A percentile compares a stretch with the other conserved stretches of the same genome.
phyloP scores from a whole-genome alignment of 2,329 filamentous ascomycete species.

The Fusarium compactum region DNA sequence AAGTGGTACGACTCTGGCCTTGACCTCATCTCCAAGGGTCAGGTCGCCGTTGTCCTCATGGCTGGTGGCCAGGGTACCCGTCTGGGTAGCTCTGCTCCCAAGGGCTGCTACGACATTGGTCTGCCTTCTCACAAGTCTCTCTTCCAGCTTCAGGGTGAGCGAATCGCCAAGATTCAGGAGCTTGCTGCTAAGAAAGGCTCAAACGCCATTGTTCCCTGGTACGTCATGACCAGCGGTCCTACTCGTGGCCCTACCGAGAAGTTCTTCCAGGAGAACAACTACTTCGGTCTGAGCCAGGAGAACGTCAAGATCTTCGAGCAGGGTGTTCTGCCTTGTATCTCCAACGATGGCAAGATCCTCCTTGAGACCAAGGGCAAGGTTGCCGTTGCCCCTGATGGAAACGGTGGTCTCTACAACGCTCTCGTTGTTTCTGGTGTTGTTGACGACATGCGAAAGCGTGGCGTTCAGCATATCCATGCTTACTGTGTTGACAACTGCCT shows the following conservation, averaged over 20 bases:
- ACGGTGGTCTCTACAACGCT: constrained; percentile 96
- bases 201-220: constrained; percentile 86
- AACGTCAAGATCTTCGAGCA: constrained; percentile 97
- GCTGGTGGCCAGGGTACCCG: constrained; percentile 96
- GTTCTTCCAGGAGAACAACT: constrained; percentile 90
- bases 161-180: constrained; percentile 87
- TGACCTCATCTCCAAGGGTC: constrained; percentile 81
- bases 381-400: constrained; percentile 95
- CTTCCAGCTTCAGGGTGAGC: constrained; percentile 97
- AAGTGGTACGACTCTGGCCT: constrained; percentile 87
- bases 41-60: constrained; percentile 91
- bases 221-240: constrained; percentile 98
- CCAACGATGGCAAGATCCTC: constrained; percentile 96
- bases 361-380: constrained; percentile 91
- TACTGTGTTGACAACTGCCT: constrained; percentile 99
- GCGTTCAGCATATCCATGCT: constrained; percentile 93
- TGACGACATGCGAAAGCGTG: constrained; percentile 87
- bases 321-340: constrained; percentile 95
- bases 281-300: constrained; percentile 87
- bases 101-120: constrained; percentile 97
- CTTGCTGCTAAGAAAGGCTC: constrained; percentile 76
- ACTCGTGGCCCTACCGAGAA: constrained; percentile 91
- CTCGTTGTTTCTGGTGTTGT: constrained; percentile 84
- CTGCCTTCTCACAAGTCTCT: constrained; percentile 92
- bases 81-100: constrained; percentile 92